These are phyloP conservation scores for Acmispon strigosus DNA, from an alignment of 306 rosid species.

Conservation along the genomic window DNA sequence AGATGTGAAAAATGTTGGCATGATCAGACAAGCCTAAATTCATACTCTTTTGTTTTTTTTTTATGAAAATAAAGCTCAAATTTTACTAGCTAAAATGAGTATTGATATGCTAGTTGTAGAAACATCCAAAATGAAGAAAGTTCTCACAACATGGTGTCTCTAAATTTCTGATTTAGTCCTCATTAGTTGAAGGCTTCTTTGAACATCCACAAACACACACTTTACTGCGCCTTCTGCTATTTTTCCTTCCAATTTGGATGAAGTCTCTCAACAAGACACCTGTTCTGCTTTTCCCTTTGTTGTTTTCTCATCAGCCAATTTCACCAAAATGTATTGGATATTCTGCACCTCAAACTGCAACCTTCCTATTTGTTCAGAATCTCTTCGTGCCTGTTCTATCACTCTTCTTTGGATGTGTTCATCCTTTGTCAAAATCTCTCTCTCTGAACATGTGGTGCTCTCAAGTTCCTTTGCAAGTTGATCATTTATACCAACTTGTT, in stretches of 20 bases:
- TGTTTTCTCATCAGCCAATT: conserved; percentile 56
- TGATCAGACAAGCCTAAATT: conserved; percentile 20
- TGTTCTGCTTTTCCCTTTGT: conserved; percentile 46
- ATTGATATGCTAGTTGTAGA: conserved; percentile 23
- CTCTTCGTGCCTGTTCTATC: conserved; percentile 55
- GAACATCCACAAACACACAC: conserved; percentile 64
- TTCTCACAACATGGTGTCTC: conserved; percentile 17
- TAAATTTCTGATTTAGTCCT: conserved; percentile 37
- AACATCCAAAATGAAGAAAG: conserved; percentile 18
- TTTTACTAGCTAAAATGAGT: conserved; percentile 21
- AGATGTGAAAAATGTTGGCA: conserved; percentile 20
- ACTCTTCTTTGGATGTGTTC: conserved; percentile 31
- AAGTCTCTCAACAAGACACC: conserved; percentile 67
- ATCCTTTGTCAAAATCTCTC: conserved; percentile 35
- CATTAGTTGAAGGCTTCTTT: conserved; percentile 61
- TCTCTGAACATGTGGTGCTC: conserved; percentile 30
- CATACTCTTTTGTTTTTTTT: conserved; percentile 25
- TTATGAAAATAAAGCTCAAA: conserved; percentile 13
- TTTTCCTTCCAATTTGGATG: conserved; percentile 49
- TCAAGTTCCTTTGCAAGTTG: conserved; percentile 51
- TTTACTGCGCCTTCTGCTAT: conserved; percentile 45
- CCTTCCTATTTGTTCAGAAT: conserved; percentile 71
- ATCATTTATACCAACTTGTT: conserved; percentile 48
- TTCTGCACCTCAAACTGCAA: conserved; percentile 89
- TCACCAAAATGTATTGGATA: conserved; percentile 64